These are phyloP conservation scores for Ceraceosorus bombacis DNA, from an alignment of 1,284 basidiomycete species.

Conservation along the genomic window DNA sequence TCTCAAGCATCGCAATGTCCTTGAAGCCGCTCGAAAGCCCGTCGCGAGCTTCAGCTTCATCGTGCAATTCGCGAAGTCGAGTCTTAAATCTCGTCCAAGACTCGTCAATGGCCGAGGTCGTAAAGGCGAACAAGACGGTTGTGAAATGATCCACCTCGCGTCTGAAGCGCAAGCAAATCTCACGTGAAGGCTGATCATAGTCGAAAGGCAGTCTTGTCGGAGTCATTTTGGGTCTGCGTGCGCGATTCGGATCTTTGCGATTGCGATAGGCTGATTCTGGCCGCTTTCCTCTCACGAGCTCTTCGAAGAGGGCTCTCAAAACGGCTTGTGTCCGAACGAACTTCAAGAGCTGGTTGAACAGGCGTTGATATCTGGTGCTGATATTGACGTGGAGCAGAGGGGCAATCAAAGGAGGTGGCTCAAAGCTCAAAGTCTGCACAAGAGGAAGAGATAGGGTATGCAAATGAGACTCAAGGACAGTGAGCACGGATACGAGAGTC, in stretches of 20 bases:
- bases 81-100: conserved; percentile 5
- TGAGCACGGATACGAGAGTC: no score
- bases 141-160: conserved; percentile 12
- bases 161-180: conserved; percentile 11
- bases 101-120: conserved; percentile 9
- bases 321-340: conserved; percentile 28
- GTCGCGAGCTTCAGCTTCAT: conserved; percentile 13
- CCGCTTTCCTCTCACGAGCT: conserved; percentile 16
- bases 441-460: no score
- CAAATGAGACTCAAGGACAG: no score
- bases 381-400: conserved; percentile 28
- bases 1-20: conserved; percentile 19
- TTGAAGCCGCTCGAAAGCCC: conserved; percentile 3
- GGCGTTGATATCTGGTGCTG: conserved; percentile 23
- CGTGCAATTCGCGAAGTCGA: conserved; percentile 11
- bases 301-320: conserved; percentile 15
- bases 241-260: conserved; percentile 21
- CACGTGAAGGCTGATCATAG: background rate
- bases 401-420: conserved; percentile 31
- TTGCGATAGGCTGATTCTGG: conserved; percentile 6
- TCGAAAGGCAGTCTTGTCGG: background rate
- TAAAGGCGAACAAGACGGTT: conserved; percentile 13
- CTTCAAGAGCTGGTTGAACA: conserved; percentile 31
- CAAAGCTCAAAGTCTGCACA: conserved; percentile 22
- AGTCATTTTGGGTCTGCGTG: conserved; percentile 8